Conservation (phyloP, 805 yeast genomes). For the Torulaspora quercuum region DNA sequence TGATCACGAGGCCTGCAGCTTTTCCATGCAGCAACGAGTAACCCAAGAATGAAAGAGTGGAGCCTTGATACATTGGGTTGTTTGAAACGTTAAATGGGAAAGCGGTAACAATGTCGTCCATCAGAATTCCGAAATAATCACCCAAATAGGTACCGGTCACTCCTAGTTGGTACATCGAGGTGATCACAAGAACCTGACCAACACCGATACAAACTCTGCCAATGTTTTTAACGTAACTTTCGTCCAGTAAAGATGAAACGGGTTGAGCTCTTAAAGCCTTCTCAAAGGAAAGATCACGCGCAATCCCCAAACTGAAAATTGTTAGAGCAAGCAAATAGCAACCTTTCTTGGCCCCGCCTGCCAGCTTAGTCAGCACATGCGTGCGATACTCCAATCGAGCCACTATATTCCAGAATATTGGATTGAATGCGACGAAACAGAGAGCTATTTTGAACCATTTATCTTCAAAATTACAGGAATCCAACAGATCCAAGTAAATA, state of each 20-base stretch:
- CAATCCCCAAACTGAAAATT: conserved; percentile 80
- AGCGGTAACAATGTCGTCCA: conserved; percentile 82
- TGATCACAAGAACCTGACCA: conserved; percentile 77
- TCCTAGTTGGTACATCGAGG: conserved; percentile 90
- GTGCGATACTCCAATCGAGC: conserved; percentile 85
- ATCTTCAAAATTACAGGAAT: conserved; percentile 22
- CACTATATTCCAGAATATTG: conserved; percentile 90
- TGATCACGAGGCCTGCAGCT: conserved; percentile 79
- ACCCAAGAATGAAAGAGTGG: conserved; percentile 84
- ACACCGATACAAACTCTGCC: conserved; percentile 55
- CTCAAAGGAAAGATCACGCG: conserved; percentile 73
- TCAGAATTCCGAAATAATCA: conserved; percentile 93
- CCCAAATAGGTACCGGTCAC: conserved; percentile 96
- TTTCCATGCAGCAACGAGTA: conserved; percentile 84
- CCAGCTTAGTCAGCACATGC: conserved; percentile 67
- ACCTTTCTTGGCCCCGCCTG: conserved; percentile 67
- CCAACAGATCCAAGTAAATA: conserved; percentile 13
- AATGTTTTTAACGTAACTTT: conserved; percentile 42
- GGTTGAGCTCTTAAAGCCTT: conserved; percentile 71
- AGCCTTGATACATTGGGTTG: conserved; percentile 97
- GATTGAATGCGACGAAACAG: conserved; percentile 79
- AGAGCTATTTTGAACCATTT: conserved; percentile 44
- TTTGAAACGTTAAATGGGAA: conserved; percentile 90
- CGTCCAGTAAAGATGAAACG: conserved; percentile 50
- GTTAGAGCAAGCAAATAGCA: conserved; percentile 81